Conservation (phyloP, 306 rosid species). For the Quercus berberidifolia region DNA sequence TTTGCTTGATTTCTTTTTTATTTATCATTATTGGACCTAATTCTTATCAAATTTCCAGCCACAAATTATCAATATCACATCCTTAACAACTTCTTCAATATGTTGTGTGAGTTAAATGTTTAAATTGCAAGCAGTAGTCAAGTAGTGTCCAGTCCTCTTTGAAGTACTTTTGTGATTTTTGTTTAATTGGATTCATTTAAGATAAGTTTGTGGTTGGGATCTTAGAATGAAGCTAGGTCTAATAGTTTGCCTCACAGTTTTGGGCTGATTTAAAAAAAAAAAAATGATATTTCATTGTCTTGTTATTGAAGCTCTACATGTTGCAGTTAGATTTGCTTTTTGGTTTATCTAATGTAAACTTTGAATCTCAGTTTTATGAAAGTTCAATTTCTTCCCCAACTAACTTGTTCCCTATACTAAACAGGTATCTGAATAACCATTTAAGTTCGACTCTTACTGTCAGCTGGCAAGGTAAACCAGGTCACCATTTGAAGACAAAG, state of each 20-base stretch:
- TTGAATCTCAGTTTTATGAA: not conserved
- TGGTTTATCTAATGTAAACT: not conserved
- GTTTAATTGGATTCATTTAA: not conserved
- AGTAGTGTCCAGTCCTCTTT: not conserved
- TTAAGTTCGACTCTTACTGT: too few relatives aligned
- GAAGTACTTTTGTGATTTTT: not conserved
- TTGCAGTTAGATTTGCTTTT: not conserved
- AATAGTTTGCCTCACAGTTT: not conserved
- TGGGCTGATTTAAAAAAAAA: not conserved
- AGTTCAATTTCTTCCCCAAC: not conserved
- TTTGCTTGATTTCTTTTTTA: not conserved
- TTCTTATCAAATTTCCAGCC: not conserved
- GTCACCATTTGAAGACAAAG: too few relatives aligned
- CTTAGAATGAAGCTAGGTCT: not conserved
- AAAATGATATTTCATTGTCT: not conserved
- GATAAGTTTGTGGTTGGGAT: not conserved
- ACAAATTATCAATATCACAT: not conserved
- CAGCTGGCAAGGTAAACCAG: too few relatives aligned
- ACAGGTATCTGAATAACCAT: too few relatives aligned
- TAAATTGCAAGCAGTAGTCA: not conserved
- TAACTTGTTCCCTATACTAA: conserved; percentile 34
- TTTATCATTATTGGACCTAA: not conserved
- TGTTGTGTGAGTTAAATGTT: not conserved
- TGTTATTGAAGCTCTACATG: not conserved
- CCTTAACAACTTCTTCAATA: not conserved